Base-by-base conservation (phyloP, 345 rosid genomes). In the Brassica juncea region DNA sequence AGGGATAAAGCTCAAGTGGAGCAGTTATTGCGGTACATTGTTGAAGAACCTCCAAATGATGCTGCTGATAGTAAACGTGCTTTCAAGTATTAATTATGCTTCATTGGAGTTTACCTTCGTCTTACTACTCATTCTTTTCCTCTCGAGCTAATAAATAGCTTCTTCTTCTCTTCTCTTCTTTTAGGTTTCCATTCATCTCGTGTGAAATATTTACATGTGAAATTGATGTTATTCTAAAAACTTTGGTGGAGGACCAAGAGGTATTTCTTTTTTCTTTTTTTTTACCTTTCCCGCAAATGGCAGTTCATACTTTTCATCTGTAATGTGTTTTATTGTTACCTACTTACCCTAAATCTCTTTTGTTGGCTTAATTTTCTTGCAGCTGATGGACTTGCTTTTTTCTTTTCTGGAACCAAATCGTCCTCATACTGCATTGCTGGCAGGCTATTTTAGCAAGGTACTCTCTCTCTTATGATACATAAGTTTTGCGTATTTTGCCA, bases 361-460 rank as follows among this genome's bases (percentile, higher is more conserved):
- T 66, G 79, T 70, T 79, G 34, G 37, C 66, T 32, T 73, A 11
- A 11, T 71, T 79, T 31, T 62, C 70, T 81, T 80, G 84, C 90
- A 96, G 99, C 80, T 96, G 74, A 93, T 96, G 97, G 85, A 89
- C 89, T 77, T 93, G 60, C 97, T 96, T 72, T 93, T 96, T 87
- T 89, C 97, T 79, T 93, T 92, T 84, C 85, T 96, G 89, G 90
- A 92, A 84, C 94, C 95, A 60, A 86, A 88, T 73, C 94, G 92
- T 81, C 80, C 87, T 79, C 98, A 93, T 78, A 89, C 95, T 85
- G 90, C 98, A 32, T 82, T 92, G 82, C 85, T 90, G 69, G 99
- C 99, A 49, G 98, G 98, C 66, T 96, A 96, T 86, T 96, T 96
- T 84, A 90, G 99, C 88, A 96, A 96, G 94, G 98, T 96, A 64